These are phyloP conservation scores for Aureobasidium lini DNA, from an alignment of 2,329 filamentous ascomycete genomes.

Conservation along the genomic window DNA sequence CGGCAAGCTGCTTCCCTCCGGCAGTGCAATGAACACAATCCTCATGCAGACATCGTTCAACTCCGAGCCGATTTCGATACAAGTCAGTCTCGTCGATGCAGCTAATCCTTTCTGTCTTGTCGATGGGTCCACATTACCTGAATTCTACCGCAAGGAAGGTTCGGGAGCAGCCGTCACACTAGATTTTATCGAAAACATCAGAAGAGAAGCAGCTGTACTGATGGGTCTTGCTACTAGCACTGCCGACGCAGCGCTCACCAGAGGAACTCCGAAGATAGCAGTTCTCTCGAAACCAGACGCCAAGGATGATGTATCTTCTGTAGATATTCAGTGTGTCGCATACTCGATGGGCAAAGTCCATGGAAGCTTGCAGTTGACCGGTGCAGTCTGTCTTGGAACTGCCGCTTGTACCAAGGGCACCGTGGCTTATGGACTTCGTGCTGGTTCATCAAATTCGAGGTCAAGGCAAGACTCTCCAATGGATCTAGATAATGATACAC, in stretches of 20 bases:
- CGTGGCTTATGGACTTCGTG: slow-evolving; percentile 19
- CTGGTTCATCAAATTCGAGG: neutral
- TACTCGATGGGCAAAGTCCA: slow-evolving; percentile 29
- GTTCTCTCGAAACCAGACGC: slow-evolving; percentile 17
- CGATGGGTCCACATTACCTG: slow-evolving; percentile 15
- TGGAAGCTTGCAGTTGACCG: slow-evolving; percentile 28
- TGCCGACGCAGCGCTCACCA: slow-evolving; percentile 19
- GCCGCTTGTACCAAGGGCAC: slow-evolving; percentile 26
- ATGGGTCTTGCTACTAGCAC: slow-evolving; percentile 18
- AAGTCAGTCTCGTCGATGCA: slow-evolving; percentile 19
- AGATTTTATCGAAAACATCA: slow-evolving; percentile 17
- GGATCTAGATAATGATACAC: neutral
- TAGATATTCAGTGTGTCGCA: slow-evolving; percentile 21
- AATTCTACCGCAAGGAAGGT: slow-evolving; percentile 6
- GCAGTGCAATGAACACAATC: slow-evolving; percentile 15
- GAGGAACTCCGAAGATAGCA: slow-evolving; percentile 22
- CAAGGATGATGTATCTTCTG: neutral
- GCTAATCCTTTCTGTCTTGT: slow-evolving; percentile 21
- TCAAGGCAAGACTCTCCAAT: neutral
- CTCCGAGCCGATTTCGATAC: slow-evolving; percentile 16
- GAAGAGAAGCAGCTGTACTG: slow-evolving; percentile 18
- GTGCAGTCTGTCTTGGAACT: slow-evolving; percentile 26
- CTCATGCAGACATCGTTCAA: neutral
- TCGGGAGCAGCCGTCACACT: slow-evolving; percentile 15
- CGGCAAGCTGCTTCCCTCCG: slow-evolving; percentile 18